Conservation (phyloP, 768 basidiomycete genomes). For the Mycena chlorophos region DNA sequence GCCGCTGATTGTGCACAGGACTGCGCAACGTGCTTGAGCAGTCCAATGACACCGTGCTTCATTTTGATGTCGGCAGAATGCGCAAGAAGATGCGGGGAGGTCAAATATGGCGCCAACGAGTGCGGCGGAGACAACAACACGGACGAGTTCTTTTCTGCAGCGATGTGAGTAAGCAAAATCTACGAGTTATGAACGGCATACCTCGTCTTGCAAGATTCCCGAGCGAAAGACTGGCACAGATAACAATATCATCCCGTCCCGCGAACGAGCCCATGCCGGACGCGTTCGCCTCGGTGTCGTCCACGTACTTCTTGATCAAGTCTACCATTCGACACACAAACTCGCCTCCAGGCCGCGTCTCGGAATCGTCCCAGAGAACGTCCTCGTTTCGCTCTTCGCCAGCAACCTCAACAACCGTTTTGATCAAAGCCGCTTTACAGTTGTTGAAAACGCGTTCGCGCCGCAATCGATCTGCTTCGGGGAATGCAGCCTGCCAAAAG, state of each 20-base stretch:
- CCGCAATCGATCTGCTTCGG: conserved; percentile 51
- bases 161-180: conserved; percentile 9
- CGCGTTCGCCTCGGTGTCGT: conserved; percentile 34
- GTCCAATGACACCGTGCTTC: conserved; percentile 84
- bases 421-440: conserved; percentile 85
- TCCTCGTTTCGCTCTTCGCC: conserved; percentile 80
- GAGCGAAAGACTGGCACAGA: conserved; percentile 79
- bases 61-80: conserved; percentile 70
- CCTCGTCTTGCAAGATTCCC: conserved; percentile 82
- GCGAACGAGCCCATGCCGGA: conserved; percentile 29
- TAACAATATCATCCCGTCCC: conserved; percentile 72
- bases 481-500: conserved; percentile 55
- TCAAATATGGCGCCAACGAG: conserved; percentile 60
- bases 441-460: conserved; percentile 75
- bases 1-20: conserved; percentile 54
- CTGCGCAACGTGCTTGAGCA: conserved; percentile 85
- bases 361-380: conserved; percentile 71
- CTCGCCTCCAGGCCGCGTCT: conserved; percentile 61
- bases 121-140: conserved; percentile 67
- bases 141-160: conserved; percentile 56
- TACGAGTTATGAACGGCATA: conserved; percentile 29
- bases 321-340: conserved; percentile 72
- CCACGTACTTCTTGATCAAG: conserved; percentile 68
- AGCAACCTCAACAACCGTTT: conserved; percentile 81
- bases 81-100: conserved; percentile 56